phyloP scores from a whole-genome alignment of 352 stramenopile genomes.

The Aphanomyces astaci region DNA sequence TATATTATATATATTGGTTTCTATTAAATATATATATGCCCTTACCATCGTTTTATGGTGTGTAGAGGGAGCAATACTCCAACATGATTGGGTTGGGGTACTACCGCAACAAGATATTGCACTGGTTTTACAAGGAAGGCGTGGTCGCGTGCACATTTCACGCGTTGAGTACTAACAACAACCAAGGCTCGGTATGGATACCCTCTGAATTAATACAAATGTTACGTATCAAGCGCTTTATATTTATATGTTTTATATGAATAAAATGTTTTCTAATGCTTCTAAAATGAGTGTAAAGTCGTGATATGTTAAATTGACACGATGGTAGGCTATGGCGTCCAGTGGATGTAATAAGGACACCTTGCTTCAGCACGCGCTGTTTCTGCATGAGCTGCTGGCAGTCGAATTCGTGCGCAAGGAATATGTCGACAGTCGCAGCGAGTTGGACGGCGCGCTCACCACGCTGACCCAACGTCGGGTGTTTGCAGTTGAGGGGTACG shows the following conservation, averaged over 20 bases:
- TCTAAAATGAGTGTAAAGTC: too few relatives aligned
- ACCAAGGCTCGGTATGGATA: too few relatives aligned
- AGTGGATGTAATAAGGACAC: constrained; percentile 38
- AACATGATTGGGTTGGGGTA: constrained; percentile 84
- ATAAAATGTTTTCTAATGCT: too few relatives aligned
- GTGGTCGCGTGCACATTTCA: constrained; percentile 71
- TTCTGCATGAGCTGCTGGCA: constrained; percentile 67
- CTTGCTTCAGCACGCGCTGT: constrained; percentile 51
- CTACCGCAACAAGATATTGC: constrained; percentile 82
- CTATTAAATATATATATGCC: too few relatives aligned
- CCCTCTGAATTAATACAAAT: too few relatives aligned
- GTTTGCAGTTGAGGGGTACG: neutral
- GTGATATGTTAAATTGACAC: too few relatives aligned
- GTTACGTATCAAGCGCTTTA: too few relatives aligned
- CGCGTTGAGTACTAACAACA: constrained; percentile 32
- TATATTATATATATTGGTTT: too few relatives aligned
- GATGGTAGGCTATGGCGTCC: too few relatives aligned
- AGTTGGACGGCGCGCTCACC: constrained; percentile 39
- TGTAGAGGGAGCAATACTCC: constrained; percentile 62
- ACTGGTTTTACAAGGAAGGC: constrained; percentile 78
- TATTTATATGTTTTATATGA: too few relatives aligned
- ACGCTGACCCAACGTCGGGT: constrained; percentile 15
- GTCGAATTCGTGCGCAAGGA: constrained; percentile 78
- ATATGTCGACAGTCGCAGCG: constrained; percentile 34
- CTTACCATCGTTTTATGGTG: constrained; percentile 14